Percentiles rank a stretch among this genome's conserved stretches.
These are phyloP conservation scores for Gnomoniopsis sp. DNA, from an alignment of 2,329 filamentous ascomycete species.

Conservation along the genomic window DNA sequence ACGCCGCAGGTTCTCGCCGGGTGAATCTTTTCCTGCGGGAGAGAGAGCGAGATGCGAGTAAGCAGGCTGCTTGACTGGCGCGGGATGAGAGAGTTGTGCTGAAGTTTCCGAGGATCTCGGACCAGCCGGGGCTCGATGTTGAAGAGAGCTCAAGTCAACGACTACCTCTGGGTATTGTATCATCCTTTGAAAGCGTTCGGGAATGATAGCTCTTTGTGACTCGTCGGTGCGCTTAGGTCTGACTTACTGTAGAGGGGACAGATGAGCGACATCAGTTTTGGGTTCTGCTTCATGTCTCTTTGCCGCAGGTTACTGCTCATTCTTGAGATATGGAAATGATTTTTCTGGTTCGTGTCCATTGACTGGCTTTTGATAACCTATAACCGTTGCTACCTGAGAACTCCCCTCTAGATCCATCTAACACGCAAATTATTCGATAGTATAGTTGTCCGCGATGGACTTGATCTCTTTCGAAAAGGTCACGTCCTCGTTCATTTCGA, in stretches of 20 bases:
- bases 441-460: conserved; percentile 71
- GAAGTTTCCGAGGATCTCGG: not conserved
- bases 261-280: not conserved
- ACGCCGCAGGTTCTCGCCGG: not conserved
- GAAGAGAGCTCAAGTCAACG: not conserved
- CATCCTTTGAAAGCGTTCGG: not conserved
- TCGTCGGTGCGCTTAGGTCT: not conserved
- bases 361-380: conserved; percentile 9
- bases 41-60: not conserved
- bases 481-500: conserved; percentile 75
- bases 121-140: not conserved
- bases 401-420: conserved; percentile 10
- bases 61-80: not conserved
- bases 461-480: conserved; percentile 80
- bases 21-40: not conserved
- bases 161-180: not conserved
- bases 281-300: not conserved
- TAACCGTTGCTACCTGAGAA: conserved; percentile 4
- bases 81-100: not conserved
- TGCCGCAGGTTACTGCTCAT: not conserved
- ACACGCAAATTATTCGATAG: conserved; percentile 60
- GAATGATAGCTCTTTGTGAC: not conserved
- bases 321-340: not conserved
- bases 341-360: conserved; percentile 1
- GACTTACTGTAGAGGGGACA: not conserved